Evolutionary conservation across 371 early-diverging fungal species (phyloP), one percentile per base, ranked within the genome.

Genomic region (Rhizomucor miehei): DNA sequence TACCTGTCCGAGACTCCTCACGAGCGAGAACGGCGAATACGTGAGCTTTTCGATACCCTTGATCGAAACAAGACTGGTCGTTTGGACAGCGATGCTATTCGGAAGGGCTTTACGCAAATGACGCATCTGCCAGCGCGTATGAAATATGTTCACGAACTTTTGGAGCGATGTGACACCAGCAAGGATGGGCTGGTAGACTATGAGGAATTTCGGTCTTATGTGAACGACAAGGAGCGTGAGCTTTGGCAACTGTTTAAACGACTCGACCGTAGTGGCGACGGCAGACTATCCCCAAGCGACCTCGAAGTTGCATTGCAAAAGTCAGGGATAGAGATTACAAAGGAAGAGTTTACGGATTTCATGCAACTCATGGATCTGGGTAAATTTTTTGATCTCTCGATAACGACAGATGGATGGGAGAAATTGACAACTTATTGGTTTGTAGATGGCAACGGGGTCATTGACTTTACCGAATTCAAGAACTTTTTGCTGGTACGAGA

Each of bases 401-500:
- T 38, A 38, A 38, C 10, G n/a, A 38, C 39, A 38, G n/a, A n/a
- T 21, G 46, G 46, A 24, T 14, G 24, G 10, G 44, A 46, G 46
- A 19, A 46, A 46, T 16, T 13, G 14, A 44, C 14, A 23, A 6
- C 46, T 21, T 21, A 45, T 5, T 45, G 21, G 23, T n/a, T n/a
- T n/a, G n/a, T 59, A 62, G 73, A 81, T 67, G 79, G 78, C 10
- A 79, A 84, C 61, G 88, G 89, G 21, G 63, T 66, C 6, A 85
- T 86, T 44, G 83, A 84, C 56, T 86, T 75, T 63, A 67, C 76
- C 39, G 87, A 89, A 64, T 87, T 84, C 75, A 75, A 82, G 51
- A 86, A 88, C 71, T 88, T 86, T 57, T 63, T 88, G 10, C 60
- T 90, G 66, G 84, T 87, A 70, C 61, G 69, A n/a, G n/a, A n/a